Evolutionary conservation across 495 filamentous ascomycete species (phyloP).

Genomic region (Penicillium riverlandense): DNA sequence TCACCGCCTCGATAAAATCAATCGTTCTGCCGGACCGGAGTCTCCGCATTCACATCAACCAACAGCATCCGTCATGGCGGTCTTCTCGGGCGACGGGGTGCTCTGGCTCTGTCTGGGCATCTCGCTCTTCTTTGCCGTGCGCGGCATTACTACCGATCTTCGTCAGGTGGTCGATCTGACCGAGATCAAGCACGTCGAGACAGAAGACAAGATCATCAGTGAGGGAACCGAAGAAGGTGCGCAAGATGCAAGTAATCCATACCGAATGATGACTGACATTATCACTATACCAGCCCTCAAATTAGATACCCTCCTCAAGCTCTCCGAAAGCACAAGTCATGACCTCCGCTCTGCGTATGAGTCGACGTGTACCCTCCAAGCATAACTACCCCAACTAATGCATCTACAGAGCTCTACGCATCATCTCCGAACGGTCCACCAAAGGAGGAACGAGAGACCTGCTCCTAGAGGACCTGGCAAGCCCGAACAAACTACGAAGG

Average conservation of each 20-base stretch:
- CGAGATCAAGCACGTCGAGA: conserved; percentile 41
- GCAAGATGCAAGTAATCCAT: background rate
- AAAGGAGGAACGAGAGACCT: conserved; percentile 34
- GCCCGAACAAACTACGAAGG: conserved; percentile 25
- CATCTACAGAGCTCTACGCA: conserved; percentile 34
- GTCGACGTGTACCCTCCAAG: background rate
- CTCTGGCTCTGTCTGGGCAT: conserved; percentile 40
- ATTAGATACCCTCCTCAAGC: conserved; percentile 41
- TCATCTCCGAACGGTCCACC: conserved; percentile 41
- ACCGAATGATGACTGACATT: background rate
- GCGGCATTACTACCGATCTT: conserved; percentile 39
- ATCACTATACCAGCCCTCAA: conserved; percentile 31
- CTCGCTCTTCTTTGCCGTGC: conserved; percentile 39
- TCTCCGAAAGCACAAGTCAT: conserved; percentile 42
- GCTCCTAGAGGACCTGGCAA: conserved; percentile 34
- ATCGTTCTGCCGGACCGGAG: conserved; percentile 24
- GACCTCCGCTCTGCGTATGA: conserved; percentile 47
- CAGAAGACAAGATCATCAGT: conserved; percentile 37
- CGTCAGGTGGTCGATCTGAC: conserved; percentile 39
- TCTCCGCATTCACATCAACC: conserved; percentile 23
- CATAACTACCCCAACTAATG: conserved; percentile 4
- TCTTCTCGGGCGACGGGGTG: conserved; percentile 32
- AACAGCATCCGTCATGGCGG: conserved; percentile 24
- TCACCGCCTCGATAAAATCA: conserved; percentile 25
- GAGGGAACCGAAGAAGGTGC: conserved; percentile 43